phyloP scores from a whole-genome alignment of 164 flowering plant species.

The Malania oleifera region DNA sequence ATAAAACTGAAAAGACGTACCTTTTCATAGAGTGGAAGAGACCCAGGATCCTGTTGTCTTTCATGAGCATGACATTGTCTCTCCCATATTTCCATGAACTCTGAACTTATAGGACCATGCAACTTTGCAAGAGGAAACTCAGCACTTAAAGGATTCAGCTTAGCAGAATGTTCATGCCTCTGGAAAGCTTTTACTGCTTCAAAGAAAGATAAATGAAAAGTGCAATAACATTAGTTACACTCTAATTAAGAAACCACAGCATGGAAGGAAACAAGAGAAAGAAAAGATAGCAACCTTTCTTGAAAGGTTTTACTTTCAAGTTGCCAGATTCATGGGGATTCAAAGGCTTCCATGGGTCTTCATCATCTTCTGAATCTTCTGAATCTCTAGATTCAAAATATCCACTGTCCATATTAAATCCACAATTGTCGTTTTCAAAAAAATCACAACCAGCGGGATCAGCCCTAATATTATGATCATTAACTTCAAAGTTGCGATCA shows the following conservation, averaged over 20 bases:
- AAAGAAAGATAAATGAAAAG: neutral
- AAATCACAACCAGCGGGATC: slow-evolving; percentile 27
- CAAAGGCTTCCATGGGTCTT: slow-evolving; percentile 93
- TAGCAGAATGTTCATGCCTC: slow-evolving; percentile 30
- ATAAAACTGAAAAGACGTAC: slow-evolving; percentile 21
- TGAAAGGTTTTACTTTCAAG: slow-evolving; percentile 78
- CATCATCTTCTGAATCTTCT: slow-evolving; percentile 21
- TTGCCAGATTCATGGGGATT: slow-evolving; percentile 93
- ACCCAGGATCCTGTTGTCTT: slow-evolving; percentile 28
- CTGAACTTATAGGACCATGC: slow-evolving; percentile 59
- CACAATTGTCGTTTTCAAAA: slow-evolving; percentile 28
- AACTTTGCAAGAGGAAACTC: slow-evolving; percentile 74
- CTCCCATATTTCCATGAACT: slow-evolving; percentile 62
- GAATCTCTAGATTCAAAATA: slow-evolving; percentile 24
- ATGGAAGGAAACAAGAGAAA: neutral
- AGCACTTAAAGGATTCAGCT: slow-evolving; percentile 20
- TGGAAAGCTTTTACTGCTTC: slow-evolving; percentile 46
- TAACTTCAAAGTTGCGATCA: slow-evolving; percentile 18
- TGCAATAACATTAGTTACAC: neutral
- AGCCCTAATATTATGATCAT: slow-evolving; percentile 24
- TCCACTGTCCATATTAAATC: slow-evolving; percentile 37
- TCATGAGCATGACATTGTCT: slow-evolving; percentile 21
- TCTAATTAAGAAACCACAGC: neutral
- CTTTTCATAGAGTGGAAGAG: slow-evolving; percentile 73
- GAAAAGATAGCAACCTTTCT: slow-evolving; percentile 43